Base-by-base conservation (phyloP, 1,284 basidiomycete genomes). In the Cronartium quercuum region DNA sequence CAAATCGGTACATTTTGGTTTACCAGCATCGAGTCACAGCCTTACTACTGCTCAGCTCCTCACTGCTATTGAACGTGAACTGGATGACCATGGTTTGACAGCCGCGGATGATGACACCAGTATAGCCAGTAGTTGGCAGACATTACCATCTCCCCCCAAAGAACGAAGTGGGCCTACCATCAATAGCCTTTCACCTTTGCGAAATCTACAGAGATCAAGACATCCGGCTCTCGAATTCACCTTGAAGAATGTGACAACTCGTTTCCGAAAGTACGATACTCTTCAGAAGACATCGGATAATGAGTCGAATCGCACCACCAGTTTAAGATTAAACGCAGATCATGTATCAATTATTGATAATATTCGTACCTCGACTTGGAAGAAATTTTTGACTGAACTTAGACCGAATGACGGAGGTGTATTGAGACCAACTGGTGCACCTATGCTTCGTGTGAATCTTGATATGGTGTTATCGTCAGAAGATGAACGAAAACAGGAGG, bases 311-410 rank as follows among this genome's bases (percentile, higher is more conserved):
- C 6, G 18, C 6, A 15, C n/a, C 6, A 89, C 24, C 86, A 88
- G 18, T 90, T 89, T 4, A 85, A 89, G 74, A 85, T 87, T 2
- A 84, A 92, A 68, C 85, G 87, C 3, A 88, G 88, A 35, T 84
- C 90, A 75, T 85, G 84, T 76, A 87, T 91, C 78, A 79, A 92
- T 62, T 77, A 84, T 98, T 68, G 95, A 98, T 83, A 94, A 97
- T 80, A 92, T 98, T 85, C 94, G 92, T 84, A 94, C 94, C 0
- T 97, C 94, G 10, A 98, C 95, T 0, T 98, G 96, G 96, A 90
- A 89, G 82, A 97, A 94, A 80, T 98, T 98, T 82, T 83, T 98
- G 76, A 95, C 93, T 0, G 88, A 88, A 75, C 85, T 94, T 81
- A 87, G 89, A 65, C 86, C 89, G 0, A 91, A 93, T 82, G 88